These are phyloP conservation scores for Spergularia bocconei DNA, from an alignment of 148 eudicot species.

Conservation along the genomic window DNA sequence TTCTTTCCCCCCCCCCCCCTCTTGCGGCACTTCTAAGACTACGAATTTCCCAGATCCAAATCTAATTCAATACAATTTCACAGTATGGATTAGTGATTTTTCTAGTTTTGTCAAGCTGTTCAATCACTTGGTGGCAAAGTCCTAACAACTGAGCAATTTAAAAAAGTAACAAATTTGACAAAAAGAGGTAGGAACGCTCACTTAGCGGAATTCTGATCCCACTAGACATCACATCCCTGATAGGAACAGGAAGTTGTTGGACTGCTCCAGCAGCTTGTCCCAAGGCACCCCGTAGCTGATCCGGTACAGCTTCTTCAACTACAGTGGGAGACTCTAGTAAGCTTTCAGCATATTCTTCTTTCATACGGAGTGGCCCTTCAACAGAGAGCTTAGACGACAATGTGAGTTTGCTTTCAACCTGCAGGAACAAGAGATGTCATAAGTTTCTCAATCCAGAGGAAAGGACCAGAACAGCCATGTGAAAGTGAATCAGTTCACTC, in stretches of 20 bases:
- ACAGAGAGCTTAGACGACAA: constrained; percentile 60
- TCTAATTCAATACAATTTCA: background rate
- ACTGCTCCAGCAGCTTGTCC: constrained; percentile 58
- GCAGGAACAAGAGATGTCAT: constrained; percentile 32
- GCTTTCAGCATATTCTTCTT: constrained; percentile 79
- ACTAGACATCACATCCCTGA: constrained; percentile 55
- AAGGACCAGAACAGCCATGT: constrained; percentile 1
- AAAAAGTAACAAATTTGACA: background rate
- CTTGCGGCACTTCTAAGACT: too few relatives aligned
- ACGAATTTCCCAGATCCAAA: background rate
- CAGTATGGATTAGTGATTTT: background rate
- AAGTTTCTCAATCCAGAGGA: background rate
- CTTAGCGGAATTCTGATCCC: constrained; percentile 78
- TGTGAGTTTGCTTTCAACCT: constrained; percentile 72
- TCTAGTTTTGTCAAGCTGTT: background rate
- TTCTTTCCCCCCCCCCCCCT: too few relatives aligned
- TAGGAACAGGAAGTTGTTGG: constrained; percentile 81
- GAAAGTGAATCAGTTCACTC: background rate
- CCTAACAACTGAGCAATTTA: background rate
- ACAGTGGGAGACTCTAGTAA: constrained; percentile 60
- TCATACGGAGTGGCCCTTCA: constrained; percentile 90
- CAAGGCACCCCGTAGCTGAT: constrained; percentile 61
- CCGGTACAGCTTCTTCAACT: constrained; percentile 68
- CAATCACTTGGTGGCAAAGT: background rate
- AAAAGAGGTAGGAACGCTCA: constrained; percentile 30